Conservation (phyloP, 345 rosid species). For the sweet orange (Citrus sinensis) region DNA sequence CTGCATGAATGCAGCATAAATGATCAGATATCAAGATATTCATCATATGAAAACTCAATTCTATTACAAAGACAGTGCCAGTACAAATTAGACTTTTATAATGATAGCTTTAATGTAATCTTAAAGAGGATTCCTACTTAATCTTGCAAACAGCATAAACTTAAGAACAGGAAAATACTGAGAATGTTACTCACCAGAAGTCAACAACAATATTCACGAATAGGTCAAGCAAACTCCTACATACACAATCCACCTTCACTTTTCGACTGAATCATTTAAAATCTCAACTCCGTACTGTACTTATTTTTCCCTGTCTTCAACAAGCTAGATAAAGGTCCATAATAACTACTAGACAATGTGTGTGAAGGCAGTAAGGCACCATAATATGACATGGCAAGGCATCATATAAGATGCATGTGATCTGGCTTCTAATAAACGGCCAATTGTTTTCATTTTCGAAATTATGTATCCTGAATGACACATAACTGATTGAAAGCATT, state of each 20-base stretch:
- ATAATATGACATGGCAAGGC: not conserved
- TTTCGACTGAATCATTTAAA: not conserved
- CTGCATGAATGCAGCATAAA: constrained; percentile 38
- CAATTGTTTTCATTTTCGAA: not conserved
- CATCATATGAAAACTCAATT: not conserved
- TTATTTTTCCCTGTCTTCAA: not conserved
- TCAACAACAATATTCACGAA: not conserved
- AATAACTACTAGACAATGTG: not conserved
- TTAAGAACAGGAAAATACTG: not conserved
- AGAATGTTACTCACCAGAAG: not conserved
- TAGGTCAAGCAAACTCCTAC: not conserved
- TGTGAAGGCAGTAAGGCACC: no score
- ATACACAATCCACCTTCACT: not conserved
- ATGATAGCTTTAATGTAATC: not conserved
- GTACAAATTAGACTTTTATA: constrained; percentile 1
- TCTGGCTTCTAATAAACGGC: not conserved
- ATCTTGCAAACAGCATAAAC: not conserved
- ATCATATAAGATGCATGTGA: not conserved
- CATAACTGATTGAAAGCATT: not conserved
- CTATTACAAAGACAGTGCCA: not conserved
- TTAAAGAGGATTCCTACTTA: not conserved
- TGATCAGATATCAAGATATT: not conserved
- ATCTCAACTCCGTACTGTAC: not conserved
- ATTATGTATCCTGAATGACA: not conserved
- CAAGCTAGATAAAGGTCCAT: not conserved